A percentile compares a stretch with the other conserved stretches of the same genome.
phyloP scores from a whole-genome alignment of 352 stramenopile species.

The Phytophthora macrochlamydospora region DNA sequence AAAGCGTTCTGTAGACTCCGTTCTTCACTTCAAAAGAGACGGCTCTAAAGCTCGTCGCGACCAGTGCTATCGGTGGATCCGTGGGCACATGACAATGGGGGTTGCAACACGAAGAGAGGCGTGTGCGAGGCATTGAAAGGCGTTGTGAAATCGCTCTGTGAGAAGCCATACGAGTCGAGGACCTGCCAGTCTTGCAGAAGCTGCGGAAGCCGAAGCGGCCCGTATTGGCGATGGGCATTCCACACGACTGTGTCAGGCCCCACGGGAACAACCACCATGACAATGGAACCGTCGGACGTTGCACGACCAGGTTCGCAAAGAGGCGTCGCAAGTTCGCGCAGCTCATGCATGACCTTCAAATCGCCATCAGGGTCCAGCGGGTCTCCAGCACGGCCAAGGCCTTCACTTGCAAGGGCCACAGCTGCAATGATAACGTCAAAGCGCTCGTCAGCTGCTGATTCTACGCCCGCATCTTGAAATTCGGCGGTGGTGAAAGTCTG shows the following conservation, averaged over 20 bases:
- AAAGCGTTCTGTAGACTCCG: constrained; percentile 3
- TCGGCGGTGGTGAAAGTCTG: constrained; percentile 41
- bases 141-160: constrained; percentile 39
- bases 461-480: constrained; percentile 21
- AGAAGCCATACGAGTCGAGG: constrained; percentile 27
- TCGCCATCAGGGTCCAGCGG: constrained; percentile 61
- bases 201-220: constrained; percentile 48
- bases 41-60: neutral
- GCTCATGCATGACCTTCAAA: constrained; percentile 48
- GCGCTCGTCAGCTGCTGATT: neutral
- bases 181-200: constrained; percentile 45
- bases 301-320: neutral
- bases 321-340: constrained; percentile 29
- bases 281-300: constrained; percentile 10
- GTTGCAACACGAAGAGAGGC: constrained; percentile 43
- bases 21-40: neutral
- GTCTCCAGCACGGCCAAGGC: constrained; percentile 74
- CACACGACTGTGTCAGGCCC: constrained; percentile 55
- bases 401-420: constrained; percentile 69
- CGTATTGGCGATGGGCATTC: constrained; percentile 67
- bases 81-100: constrained; percentile 1
- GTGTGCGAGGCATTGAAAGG: constrained; percentile 36
- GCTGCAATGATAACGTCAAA: constrained; percentile 45
- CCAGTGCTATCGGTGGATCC: constrained; percentile 4
- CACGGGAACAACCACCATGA: constrained; percentile 55